Percentiles rank a stretch among this genome's conserved stretches.
Evolutionary conservation across 805 yeast species (phyloP).

Genomic region (Suhomyces sp.): DNA sequence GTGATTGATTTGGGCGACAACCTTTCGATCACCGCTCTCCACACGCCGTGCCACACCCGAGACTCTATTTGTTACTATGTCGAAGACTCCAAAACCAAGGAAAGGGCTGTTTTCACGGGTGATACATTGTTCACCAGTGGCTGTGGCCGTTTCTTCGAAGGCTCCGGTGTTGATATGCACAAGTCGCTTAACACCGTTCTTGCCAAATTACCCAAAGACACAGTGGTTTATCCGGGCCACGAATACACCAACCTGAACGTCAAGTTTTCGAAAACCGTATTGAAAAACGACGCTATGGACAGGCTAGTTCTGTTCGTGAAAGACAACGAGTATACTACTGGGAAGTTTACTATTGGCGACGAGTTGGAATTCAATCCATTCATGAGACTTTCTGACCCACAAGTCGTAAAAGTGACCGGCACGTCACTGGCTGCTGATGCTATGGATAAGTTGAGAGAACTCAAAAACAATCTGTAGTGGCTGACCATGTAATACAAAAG

Average conservation of each 20-base stretch:
- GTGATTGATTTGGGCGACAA: constrained; percentile 59
- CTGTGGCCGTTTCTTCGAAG: constrained; percentile 96
- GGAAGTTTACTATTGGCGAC: constrained; percentile 78
- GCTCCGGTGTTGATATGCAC: constrained; percentile 79
- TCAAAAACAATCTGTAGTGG: constrained; percentile 57
- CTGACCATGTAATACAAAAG: too few species aligned
- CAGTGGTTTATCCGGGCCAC: constrained; percentile 88
- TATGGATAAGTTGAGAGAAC: constrained; percentile 68
- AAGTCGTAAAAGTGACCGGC: constrained; percentile 59
- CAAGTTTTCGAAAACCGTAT: constrained; percentile 66
- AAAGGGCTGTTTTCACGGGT: constrained; percentile 86
- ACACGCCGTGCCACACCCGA: constrained; percentile 97
- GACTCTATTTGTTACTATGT: constrained; percentile 90
- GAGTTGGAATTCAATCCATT: constrained; percentile 86
- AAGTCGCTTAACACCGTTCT: constrained; percentile 57
- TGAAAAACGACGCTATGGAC: constrained; percentile 53
- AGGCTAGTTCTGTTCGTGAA: constrained; percentile 50
- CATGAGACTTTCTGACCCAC: constrained; percentile 70
- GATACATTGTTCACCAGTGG: constrained; percentile 94
- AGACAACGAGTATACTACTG: constrained; percentile 73
- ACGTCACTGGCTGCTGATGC: constrained; percentile 48
- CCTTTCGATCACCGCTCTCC: constrained; percentile 71
- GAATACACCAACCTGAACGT: constrained; percentile 88
- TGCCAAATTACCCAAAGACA: constrained; percentile 60
- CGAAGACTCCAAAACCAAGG: constrained; percentile 57